Evolutionary conservation across 257 asterid species (phyloP).

Genomic region (Petunia axillaris): DNA sequence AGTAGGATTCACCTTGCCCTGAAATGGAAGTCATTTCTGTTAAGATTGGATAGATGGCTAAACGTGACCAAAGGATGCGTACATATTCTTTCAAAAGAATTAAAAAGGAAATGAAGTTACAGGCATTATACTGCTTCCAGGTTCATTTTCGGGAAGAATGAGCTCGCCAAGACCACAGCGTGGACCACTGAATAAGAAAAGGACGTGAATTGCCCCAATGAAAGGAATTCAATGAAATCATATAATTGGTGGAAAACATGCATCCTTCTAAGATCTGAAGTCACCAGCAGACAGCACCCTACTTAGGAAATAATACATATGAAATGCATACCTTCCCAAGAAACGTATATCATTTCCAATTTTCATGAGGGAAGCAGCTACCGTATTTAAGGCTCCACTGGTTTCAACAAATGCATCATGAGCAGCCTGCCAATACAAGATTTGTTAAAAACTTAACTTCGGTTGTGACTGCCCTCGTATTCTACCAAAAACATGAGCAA

Average conservation of each 20-base stretch:
- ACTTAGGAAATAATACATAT: slow-evolving; percentile 3
- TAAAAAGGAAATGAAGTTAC: slow-evolving; percentile 37
- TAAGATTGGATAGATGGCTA: neutral
- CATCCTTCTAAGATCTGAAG: neutral
- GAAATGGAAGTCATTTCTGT: slow-evolving; percentile 30
- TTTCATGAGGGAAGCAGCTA: slow-evolving; percentile 92
- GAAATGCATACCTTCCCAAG: slow-evolving; percentile 74
- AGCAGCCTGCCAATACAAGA: slow-evolving; percentile 70
- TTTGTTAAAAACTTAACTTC: neutral
- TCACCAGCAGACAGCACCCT: neutral
- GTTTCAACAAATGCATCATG: slow-evolving; percentile 97
- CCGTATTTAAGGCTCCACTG: slow-evolving; percentile 90
- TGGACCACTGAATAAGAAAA: slow-evolving; percentile 73
- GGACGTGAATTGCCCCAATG: slow-evolving; percentile 23
- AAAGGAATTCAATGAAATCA: slow-evolving; percentile 18
- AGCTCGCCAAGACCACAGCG: slow-evolving; percentile 99
- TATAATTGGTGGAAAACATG: neutral
- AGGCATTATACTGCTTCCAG: slow-evolving; percentile 99
- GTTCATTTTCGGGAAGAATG: slow-evolving; percentile 98
- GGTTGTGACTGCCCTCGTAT: neutral
- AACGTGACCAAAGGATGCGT: neutral
- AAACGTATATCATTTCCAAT: slow-evolving; percentile 93
- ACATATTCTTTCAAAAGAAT: neutral
- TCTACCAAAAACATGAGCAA: neutral
- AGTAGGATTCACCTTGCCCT: slow-evolving; percentile 98